These are phyloP conservation scores for Scenedesmus sp. DNA, from an alignment of 163 green algal species.

Conservation along the genomic window DNA sequence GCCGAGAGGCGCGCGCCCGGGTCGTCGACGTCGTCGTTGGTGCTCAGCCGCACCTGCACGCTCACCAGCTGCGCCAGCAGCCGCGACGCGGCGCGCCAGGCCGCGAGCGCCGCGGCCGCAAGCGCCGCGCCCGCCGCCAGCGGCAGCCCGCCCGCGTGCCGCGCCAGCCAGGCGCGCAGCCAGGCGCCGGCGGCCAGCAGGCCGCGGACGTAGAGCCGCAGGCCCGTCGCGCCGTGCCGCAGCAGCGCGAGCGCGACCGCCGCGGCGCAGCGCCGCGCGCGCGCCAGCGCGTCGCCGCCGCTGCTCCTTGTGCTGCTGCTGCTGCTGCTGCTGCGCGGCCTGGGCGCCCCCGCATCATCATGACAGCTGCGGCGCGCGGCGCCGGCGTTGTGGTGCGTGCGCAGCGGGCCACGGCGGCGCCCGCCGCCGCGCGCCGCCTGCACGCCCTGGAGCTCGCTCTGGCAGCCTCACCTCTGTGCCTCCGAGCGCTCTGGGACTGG, in stretches of 20 bases:
- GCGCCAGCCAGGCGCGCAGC: background rate
- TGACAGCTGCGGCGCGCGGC: too few relatives aligned
- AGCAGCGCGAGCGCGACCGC: background rate
- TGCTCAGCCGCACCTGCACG: conserved; percentile 10
- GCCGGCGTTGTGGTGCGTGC: too few relatives aligned
- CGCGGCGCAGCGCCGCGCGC: background rate
- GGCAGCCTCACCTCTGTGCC: too few relatives aligned
- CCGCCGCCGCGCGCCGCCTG: too few relatives aligned
- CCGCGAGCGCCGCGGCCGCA: too few relatives aligned
- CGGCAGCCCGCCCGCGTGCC: background rate
- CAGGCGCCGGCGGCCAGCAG: background rate
- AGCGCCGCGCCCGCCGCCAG: background rate
- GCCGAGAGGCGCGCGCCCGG: conserved; percentile 1
- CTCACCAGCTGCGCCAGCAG: conserved; percentile 14
- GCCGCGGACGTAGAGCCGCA: too few relatives aligned
- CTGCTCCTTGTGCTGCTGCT: background rate
- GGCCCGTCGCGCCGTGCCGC: background rate
- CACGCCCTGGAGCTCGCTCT: too few relatives aligned
- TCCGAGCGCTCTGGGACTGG: too few relatives aligned
- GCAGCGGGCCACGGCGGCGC: too few relatives aligned
- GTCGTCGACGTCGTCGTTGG: conserved; percentile 28
- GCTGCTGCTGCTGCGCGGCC: conserved; percentile 4
- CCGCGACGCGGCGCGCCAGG: too few relatives aligned
- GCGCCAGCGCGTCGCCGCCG: background rate
- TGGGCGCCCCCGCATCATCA: too few relatives aligned